phyloP scores from a whole-genome alignment of 129 eudicot species.

The sunflower (Helianthus annuus) region DNA sequence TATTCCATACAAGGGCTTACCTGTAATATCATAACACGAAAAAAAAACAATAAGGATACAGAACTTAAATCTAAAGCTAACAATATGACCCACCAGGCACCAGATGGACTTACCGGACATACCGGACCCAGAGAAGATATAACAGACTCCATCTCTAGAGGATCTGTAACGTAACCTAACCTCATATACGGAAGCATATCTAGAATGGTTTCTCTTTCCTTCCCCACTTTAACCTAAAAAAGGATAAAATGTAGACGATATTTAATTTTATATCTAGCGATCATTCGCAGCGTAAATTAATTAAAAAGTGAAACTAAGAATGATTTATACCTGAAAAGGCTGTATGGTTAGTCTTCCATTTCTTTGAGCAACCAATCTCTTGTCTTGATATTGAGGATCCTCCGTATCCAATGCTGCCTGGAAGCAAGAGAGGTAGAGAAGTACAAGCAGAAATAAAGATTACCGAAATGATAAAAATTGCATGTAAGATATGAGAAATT shows the following conservation, averaged over 20 bases:
- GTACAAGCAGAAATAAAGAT: slow-evolving; percentile 13
- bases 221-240: slow-evolving; percentile 78
- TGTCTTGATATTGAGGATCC: slow-evolving; percentile 98
- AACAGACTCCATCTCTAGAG: slow-evolving; percentile 90
- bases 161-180: slow-evolving; percentile 95
- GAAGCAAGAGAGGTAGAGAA: slow-evolving; percentile 16
- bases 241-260: slow-evolving; percentile 8
- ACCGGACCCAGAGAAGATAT: slow-evolving; percentile 92
- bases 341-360: slow-evolving; percentile 87
- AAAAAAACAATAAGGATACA: background rate
- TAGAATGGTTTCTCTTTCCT: slow-evolving; percentile 76
- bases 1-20: slow-evolving; percentile 90
- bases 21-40: slow-evolving; percentile 38
- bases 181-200: slow-evolving; percentile 97
- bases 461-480: background rate
- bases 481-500: slow-evolving; percentile 9
- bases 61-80: slow-evolving; percentile 15
- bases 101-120: slow-evolving; percentile 71
- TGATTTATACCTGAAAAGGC: slow-evolving; percentile 58
- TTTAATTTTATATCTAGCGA: background rate
- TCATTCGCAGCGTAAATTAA: slow-evolving; percentile 11
- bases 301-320: background rate
- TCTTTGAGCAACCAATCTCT: slow-evolving; percentile 92
- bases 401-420: slow-evolving; percentile 94
- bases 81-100: background rate